phyloP scores from a whole-genome alignment of 2,329 filamentous ascomycete genomes.

The Alternaria atra region DNA sequence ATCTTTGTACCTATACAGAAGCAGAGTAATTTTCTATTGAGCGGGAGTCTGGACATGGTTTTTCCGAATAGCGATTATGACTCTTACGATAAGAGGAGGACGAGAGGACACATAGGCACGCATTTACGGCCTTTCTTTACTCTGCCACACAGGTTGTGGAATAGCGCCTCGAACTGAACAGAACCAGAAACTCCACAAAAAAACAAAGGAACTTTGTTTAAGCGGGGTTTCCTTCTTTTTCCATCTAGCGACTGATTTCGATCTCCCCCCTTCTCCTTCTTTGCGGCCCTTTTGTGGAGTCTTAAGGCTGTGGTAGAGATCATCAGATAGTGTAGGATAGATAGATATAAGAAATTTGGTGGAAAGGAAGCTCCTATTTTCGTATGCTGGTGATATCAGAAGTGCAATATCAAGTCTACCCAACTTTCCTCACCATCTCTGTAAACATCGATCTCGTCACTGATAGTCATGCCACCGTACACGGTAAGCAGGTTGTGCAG shows the following conservation, averaged over 20 bases:
- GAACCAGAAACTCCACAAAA: constrained; percentile 45
- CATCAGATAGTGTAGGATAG: constrained; percentile 45
- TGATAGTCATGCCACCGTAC: too few relatives aligned
- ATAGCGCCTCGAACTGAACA: constrained; percentile 34
- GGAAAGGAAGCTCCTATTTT: constrained; percentile 5
- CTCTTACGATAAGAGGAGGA: constrained; percentile 27
- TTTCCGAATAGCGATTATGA: constrained; percentile 28
- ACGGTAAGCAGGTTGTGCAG: too few relatives aligned
- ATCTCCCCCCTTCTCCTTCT: constrained; percentile 46
- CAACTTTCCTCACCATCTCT: neutral
- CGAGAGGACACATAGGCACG: constrained; percentile 12
- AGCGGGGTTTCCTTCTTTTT: constrained; percentile 19
- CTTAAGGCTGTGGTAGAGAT: constrained; percentile 43
- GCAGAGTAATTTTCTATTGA: constrained; percentile 9
- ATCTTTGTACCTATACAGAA: constrained; percentile 22
- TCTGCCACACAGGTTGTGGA: constrained; percentile 28
- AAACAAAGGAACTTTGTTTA: constrained; percentile 46
- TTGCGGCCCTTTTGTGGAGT: constrained; percentile 20
- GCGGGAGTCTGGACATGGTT: constrained; percentile 25
- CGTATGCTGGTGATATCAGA: neutral
- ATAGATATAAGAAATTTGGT: constrained; percentile 20
- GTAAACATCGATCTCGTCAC: neutral
- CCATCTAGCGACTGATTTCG: constrained; percentile 35
- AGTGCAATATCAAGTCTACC: neutral
- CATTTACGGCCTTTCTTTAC: constrained; percentile 23